Conservation (phyloP, 306 rosid species). For the Dalbergia cochinchinensis region DNA sequence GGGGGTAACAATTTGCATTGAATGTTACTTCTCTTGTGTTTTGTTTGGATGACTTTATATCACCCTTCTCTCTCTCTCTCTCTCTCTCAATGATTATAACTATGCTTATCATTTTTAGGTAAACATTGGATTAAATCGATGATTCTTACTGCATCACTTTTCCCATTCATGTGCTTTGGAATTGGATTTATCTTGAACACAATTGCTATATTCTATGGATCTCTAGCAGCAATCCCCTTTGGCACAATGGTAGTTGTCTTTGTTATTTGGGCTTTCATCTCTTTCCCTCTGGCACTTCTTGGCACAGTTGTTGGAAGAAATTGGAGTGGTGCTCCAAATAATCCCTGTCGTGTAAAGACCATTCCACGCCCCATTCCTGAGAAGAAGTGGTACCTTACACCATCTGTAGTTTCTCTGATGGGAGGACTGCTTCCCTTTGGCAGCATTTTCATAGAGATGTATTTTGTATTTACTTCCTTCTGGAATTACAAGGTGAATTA, state of each 20-base stretch:
- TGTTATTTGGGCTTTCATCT: conserved; percentile 98
- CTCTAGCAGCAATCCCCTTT: conserved; percentile 98
- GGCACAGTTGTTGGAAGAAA: conserved; percentile 99
- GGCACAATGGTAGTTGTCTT: conserved; percentile 99
- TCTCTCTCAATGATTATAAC: conserved; percentile 25
- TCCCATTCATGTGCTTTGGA: conserved; percentile 97
- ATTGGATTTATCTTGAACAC: conserved; percentile 95
- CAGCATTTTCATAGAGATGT: conserved; percentile 99
- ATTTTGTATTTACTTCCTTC: conserved; percentile 98
- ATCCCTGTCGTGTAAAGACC: conserved; percentile 98
- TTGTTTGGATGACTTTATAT: conserved; percentile 15
- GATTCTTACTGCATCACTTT: conserved; percentile 97
- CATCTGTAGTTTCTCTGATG: conserved; percentile 96
- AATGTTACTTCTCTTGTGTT: conserved; percentile 34
- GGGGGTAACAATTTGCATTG: conserved; percentile 72
- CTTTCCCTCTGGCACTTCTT: conserved; percentile 98
- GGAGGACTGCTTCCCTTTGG: conserved; percentile 99
- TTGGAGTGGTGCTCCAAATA: conserved; percentile 99
- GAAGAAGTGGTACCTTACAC: conserved; percentile 99
- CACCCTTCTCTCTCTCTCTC: conserved; percentile 10
- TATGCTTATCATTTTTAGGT: conserved; percentile 58
- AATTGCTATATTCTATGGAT: conserved; percentile 95
- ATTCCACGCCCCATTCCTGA: conserved; percentile 99
- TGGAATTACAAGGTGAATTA: conserved; percentile 85
- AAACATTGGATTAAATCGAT: conserved; percentile 97